These are phyloP conservation scores for Lagenidium sp. DNA, from an alignment of 352 stramenopile species.

Conservation along the genomic window DNA sequence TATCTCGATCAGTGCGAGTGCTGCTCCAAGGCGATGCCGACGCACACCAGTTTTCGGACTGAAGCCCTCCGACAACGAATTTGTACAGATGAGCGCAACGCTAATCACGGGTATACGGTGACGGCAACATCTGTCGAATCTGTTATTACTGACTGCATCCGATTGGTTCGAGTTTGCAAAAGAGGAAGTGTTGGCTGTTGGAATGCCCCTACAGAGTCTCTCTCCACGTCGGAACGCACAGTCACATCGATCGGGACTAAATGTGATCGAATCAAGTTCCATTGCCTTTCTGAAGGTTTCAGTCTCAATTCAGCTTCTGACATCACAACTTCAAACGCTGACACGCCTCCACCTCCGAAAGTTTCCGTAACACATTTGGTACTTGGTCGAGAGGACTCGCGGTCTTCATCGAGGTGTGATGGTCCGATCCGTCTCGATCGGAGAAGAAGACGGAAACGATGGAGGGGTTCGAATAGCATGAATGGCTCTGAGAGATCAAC, in stretches of 20 bases:
- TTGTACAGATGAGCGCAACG: neutral
- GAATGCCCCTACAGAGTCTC: constrained; percentile 19
- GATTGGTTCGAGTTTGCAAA: constrained; percentile 47
- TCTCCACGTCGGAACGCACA: neutral
- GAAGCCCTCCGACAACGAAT: neutral
- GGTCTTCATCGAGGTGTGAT: constrained; percentile 9
- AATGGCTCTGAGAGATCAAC: too few species aligned
- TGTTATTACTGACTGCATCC: too few species aligned
- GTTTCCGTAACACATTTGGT: constrained; percentile 12
- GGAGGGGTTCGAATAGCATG: too few species aligned
- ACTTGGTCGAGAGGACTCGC: constrained; percentile 14
- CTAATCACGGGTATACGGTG: constrained; percentile 1
- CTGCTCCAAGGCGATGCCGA: constrained; percentile 12
- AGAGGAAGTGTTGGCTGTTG: constrained; percentile 44
- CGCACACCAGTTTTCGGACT: neutral
- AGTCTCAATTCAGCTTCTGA: neutral
- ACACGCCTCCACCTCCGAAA: too few species aligned
- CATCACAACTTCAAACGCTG: neutral
- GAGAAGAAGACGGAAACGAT: too few species aligned
- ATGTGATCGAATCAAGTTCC: constrained; percentile 20
- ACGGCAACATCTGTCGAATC: too few species aligned
- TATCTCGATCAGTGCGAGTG: constrained; percentile 51
- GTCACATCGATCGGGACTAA: neutral
- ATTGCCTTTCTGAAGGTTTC: constrained; percentile 21
- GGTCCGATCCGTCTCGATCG: too few species aligned